phyloP scores from a whole-genome alignment of 805 yeast species.

The Limtongozyma cylindracea region DNA sequence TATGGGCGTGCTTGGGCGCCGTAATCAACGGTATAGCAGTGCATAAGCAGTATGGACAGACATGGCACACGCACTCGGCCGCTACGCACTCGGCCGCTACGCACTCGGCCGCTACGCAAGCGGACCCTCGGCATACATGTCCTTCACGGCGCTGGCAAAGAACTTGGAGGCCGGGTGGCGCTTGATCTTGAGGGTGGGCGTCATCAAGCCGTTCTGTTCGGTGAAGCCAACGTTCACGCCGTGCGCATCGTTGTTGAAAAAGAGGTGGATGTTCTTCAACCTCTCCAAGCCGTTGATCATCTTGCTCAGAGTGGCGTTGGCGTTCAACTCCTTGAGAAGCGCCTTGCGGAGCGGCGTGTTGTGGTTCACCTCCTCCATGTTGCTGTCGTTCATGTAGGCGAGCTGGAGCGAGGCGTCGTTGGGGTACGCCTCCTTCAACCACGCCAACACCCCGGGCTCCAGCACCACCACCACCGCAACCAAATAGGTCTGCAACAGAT shows the following conservation, averaged over 20 bases:
- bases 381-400: constrained; percentile 1
- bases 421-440: neutral
- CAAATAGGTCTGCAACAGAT: constrained; percentile 6
- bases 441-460: constrained; percentile 3
- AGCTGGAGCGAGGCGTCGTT: too few species aligned
- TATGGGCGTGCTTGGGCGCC: too few species aligned
- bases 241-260: too few species aligned
- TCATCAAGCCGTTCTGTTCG: constrained; percentile 31
- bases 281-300: constrained; percentile 43
- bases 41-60: too few species aligned
- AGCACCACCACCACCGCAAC: constrained; percentile 9
- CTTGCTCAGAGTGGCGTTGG: constrained; percentile 6
- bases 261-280: constrained; percentile 24
- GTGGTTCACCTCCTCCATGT: constrained; percentile 6
- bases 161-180: constrained; percentile 9
- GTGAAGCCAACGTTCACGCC: too few species aligned
- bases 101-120: too few species aligned
- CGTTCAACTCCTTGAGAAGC: constrained; percentile 13
- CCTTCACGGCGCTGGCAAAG: constrained; percentile 2
- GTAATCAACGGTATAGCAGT: too few species aligned
- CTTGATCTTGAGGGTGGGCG: constrained; percentile 37
- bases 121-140: constrained; percentile 2
- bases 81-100: too few species aligned
- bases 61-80: too few species aligned
- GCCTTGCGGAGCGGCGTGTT: constrained; percentile 7